These are phyloP conservation scores for Rubia balearica DNA, from an alignment of 305 asterid genomes.

Conservation along the genomic window DNA sequence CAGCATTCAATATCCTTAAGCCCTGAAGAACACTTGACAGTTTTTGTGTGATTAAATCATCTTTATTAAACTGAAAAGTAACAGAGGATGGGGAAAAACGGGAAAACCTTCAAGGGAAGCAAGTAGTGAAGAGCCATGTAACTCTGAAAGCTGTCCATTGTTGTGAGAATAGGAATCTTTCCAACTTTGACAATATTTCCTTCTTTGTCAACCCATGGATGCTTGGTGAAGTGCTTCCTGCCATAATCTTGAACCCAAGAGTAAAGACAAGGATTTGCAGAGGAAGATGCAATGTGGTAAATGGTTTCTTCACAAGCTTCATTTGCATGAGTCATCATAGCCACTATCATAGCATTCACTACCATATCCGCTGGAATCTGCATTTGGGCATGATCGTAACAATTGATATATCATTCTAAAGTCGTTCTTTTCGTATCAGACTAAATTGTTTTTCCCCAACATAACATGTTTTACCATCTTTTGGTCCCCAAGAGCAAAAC, in stretches of 20 bases:
- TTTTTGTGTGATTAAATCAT: too few relatives aligned
- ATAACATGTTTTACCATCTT: too few relatives aligned
- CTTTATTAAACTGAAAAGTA: not conserved
- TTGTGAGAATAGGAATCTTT: constrained; percentile 32
- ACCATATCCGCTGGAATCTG: constrained; percentile 95
- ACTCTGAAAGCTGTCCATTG: constrained; percentile 38
- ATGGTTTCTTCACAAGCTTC: constrained; percentile 17
- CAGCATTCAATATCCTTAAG: constrained; percentile 40
- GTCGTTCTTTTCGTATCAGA: too few relatives aligned
- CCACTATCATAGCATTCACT: constrained; percentile 67
- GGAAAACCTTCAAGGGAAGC: constrained; percentile 55
- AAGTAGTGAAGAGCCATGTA: constrained; percentile 44
- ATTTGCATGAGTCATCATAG: constrained; percentile 54
- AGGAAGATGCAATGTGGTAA: constrained; percentile 38
- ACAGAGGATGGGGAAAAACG: not conserved
- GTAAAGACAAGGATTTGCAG: constrained; percentile 26
- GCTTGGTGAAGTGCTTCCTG: constrained; percentile 27
- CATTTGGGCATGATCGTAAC: not conserved
- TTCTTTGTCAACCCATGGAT: constrained; percentile 51
- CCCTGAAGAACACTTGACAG: constrained; percentile 30
- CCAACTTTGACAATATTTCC: constrained; percentile 48
- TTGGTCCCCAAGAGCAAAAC: too few relatives aligned
- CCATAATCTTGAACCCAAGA: constrained; percentile 21
- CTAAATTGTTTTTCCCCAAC: too few relatives aligned
- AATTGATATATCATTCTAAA: too few relatives aligned